These are phyloP conservation scores for Nepenthes gracilis DNA, from an alignment of 148 eudicot genomes.

Conservation along the genomic window DNA sequence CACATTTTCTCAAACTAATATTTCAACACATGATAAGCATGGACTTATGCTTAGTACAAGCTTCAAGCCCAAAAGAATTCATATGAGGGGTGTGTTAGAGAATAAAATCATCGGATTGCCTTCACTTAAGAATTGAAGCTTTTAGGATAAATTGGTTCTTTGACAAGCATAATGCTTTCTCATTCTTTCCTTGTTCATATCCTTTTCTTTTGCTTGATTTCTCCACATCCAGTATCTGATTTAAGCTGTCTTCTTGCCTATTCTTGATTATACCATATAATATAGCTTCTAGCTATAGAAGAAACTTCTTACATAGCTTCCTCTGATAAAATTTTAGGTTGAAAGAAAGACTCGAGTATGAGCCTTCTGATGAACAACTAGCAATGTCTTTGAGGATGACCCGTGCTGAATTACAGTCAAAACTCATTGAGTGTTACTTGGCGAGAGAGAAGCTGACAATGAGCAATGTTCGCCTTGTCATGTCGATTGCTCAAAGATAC, in stretches of 20 bases:
- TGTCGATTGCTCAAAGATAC: conserved; percentile 87
- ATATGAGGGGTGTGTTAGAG: too few species aligned
- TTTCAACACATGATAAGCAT: too few species aligned
- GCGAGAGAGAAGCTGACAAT: conserved; percentile 88
- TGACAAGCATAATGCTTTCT: too few species aligned
- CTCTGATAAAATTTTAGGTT: conserved; percentile 33
- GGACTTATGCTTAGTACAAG: too few species aligned
- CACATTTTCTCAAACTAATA: too few species aligned
- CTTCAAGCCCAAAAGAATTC: too few species aligned
- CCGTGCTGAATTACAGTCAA: conserved; percentile 50
- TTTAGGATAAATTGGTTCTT: too few species aligned
- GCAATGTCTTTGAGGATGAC: conserved; percentile 58
- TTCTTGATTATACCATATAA: background rate
- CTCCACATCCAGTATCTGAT: background rate
- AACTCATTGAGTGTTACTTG: conserved; percentile 61
- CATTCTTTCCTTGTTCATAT: background rate
- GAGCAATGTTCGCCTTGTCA: conserved; percentile 95
- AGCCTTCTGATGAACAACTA: conserved; percentile 88
- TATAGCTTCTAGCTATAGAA: background rate
- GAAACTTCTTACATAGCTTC: background rate
- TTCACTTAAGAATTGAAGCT: too few species aligned
- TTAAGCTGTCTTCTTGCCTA: background rate
- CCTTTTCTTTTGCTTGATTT: background rate
- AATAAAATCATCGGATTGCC: too few species aligned
- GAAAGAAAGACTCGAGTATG: conserved; percentile 66